Base-by-base conservation (phyloP, 805 yeast species). In the Saccharomycopsis malanga region DNA sequence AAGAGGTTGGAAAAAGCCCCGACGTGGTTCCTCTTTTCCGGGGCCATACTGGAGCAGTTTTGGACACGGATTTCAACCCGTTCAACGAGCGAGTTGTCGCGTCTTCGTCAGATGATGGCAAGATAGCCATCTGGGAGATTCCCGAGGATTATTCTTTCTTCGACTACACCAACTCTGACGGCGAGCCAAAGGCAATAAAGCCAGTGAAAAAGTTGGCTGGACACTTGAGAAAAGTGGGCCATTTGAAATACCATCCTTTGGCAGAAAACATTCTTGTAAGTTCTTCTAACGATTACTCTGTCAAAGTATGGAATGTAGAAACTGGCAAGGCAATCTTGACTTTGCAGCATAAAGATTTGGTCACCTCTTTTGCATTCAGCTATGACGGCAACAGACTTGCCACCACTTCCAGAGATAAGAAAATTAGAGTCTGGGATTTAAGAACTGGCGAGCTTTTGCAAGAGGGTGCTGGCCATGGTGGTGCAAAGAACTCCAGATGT, bases 11-110 rank as follows among this genome's bases (percentile, higher is more conserved):
- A 7, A 93, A 89, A 61, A 81, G 89, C 5, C 97, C 96, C 3
- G 99, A 93, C 57, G 78, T 82, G 52, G 89, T 88, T 42, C 93
- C 98, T 2, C 72, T 93, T 55, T 93, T 91, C 66, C 79, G 96
- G 58, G 98, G 98, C 14, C 98, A 91, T 64, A 84, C 89, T 27
- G 96, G 95, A 23, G 83, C 94, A 6, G 97, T 93, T 30, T 73
- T 93, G 56, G 99, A 93, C 66, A 91, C 98, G 0, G 95, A 86
- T 49, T 93, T 91, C 72, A 84, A 88, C 65, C 98, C 98, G 1
- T 93, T 89, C 63, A 77, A 91, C 61, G 81, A 79, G 49, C 71
- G 74, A 54, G 74, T 79, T 57, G 65, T 89, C 45, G 94, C 81
- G 3, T 83, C 95, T 43, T 81, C 85, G 39, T 82, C 94, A 24